Conservation (phyloP, 306 rosid genomes). For the Carpinus fangiana region DNA sequence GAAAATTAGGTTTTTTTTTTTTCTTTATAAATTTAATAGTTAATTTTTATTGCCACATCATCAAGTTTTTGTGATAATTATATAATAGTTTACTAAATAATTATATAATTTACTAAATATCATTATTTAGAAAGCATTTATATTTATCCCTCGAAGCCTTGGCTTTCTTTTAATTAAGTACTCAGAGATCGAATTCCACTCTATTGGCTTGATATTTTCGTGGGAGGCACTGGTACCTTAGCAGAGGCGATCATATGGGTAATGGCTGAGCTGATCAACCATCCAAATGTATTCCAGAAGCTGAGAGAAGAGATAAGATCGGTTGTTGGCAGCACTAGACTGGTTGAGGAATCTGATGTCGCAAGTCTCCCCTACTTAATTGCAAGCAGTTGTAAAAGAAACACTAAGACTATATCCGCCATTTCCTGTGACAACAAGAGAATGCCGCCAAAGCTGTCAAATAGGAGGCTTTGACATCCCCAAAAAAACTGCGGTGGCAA, state of each 20-base stretch:
- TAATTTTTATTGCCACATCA: too few species aligned
- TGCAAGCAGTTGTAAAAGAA: constrained; percentile 52
- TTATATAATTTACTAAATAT: too few species aligned
- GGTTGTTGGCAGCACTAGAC: constrained; percentile 31
- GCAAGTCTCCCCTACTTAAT: constrained; percentile 40
- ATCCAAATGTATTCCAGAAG: constrained; percentile 37
- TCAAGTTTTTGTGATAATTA: too few species aligned
- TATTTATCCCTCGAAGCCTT: too few species aligned
- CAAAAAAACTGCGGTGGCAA: constrained; percentile 40
- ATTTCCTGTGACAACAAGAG: constrained; percentile 38
- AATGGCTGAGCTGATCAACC: constrained; percentile 53
- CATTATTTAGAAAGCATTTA: too few species aligned
- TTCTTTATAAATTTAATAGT: too few species aligned
- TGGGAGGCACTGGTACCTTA: constrained; percentile 49
- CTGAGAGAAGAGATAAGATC: constrained; percentile 43
- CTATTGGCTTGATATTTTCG: constrained; percentile 40
- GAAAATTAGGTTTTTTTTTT: too few species aligned
- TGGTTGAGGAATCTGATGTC: constrained; percentile 45
- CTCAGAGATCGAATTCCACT: too few species aligned
- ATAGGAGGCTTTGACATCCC: constrained; percentile 41
- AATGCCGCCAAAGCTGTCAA: constrained; percentile 39
- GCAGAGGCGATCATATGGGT: constrained; percentile 54
- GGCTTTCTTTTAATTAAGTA: too few species aligned
- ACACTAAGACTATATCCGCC: constrained; percentile 46
- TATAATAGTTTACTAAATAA: too few species aligned